phyloP scores from a whole-genome alignment of 495 filamentous ascomycete species.

The Podospora fimiseda region DNA sequence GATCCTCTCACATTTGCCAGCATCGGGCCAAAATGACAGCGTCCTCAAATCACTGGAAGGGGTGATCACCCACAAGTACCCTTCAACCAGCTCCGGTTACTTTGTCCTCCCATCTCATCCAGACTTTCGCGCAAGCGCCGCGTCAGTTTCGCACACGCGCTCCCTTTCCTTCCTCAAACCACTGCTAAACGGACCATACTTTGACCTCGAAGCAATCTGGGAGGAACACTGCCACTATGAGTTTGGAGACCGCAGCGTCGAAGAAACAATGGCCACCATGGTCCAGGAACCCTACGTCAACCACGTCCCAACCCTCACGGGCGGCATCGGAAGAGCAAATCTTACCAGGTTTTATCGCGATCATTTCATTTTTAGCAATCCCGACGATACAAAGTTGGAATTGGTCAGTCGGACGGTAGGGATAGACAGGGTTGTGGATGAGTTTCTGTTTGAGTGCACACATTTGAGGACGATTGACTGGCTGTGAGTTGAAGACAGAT shows the following conservation, averaged over 20 bases:
- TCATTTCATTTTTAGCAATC: conserved; percentile 66
- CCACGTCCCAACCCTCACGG: conserved; percentile 56
- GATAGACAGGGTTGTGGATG: conserved; percentile 51
- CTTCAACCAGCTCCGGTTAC: conserved; percentile 13
- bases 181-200: conserved; percentile 45
- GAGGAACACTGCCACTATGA: conserved; percentile 52
- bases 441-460: conserved; percentile 56
- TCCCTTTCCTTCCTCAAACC: conserved; percentile 46
- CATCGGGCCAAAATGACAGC: not conserved
- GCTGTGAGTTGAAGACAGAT: conserved; percentile 44
- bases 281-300: conserved; percentile 55
- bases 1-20: conserved; percentile 14
- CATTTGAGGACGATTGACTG: conserved; percentile 70
- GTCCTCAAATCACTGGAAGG: too few relatives aligned
- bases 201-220: conserved; percentile 57
- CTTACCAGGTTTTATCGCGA: conserved; percentile 68
- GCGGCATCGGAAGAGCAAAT: conserved; percentile 62
- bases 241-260: conserved; percentile 47
- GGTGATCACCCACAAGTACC: conserved; percentile 26
- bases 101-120: conserved; percentile 39
- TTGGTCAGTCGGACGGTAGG: conserved; percentile 66
- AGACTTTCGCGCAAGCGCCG: conserved; percentile 32
- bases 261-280: conserved; percentile 54
- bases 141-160: conserved; percentile 46
- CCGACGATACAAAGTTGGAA: conserved; percentile 59